phyloP scores from a whole-genome alignment of 192 early-diverging fungal genomes.

The Coemansia sp. region DNA sequence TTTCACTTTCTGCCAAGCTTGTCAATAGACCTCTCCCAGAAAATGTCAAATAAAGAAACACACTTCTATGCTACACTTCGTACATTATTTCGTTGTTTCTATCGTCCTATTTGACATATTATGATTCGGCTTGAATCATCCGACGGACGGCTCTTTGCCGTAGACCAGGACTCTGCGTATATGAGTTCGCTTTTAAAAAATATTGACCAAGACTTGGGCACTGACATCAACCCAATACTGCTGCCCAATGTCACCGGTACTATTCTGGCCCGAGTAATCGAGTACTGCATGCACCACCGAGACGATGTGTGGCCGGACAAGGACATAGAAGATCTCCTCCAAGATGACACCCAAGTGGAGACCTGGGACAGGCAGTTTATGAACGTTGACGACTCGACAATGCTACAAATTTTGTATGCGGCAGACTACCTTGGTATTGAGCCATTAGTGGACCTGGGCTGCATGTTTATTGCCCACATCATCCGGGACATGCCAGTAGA shows the following conservation, averaged over 20 bases:
- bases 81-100: background rate
- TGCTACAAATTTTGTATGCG: constrained; percentile 72
- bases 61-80: background rate
- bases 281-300: constrained; percentile 75
- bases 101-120: background rate
- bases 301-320: constrained; percentile 59
- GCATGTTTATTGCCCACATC: constrained; percentile 92
- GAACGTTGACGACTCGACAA: constrained; percentile 63
- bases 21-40: background rate
- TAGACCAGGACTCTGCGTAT: constrained; percentile 61
- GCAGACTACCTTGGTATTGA: constrained; percentile 92
- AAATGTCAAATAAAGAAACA: background rate
- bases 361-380: constrained; percentile 75
- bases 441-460: constrained; percentile 86
- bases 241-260: constrained; percentile 67
- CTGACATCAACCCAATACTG: constrained; percentile 60
- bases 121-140: constrained; percentile 60
- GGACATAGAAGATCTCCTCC: constrained; percentile 26
- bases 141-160: constrained; percentile 62
- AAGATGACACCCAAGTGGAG: constrained; percentile 63
- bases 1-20: background rate
- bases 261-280: constrained; percentile 70
- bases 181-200: constrained; percentile 73
- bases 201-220: constrained; percentile 70
- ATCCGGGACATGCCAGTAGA: constrained; percentile 88